phyloP scores from a whole-genome alignment of 2,329 filamentous ascomycete species.

The Aspergillus felis region DNA sequence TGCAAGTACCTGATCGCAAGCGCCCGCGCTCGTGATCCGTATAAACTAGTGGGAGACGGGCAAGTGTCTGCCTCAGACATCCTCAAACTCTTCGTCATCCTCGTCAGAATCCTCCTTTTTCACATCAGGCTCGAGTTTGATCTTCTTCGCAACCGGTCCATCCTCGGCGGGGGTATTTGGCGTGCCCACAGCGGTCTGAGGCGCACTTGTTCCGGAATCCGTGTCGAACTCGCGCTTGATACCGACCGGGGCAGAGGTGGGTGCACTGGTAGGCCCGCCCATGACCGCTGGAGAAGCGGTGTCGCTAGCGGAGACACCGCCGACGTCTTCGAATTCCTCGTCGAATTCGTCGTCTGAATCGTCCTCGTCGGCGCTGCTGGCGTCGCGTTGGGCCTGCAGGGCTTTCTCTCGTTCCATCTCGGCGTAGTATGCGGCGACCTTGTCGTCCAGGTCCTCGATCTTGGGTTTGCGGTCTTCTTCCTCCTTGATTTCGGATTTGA shows the following conservation, averaged over 20 bases:
- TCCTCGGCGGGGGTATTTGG: conserved; percentile 36
- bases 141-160: conserved; percentile 40
- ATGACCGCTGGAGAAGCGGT: conserved; percentile 31
- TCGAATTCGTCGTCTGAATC: conserved; percentile 37
- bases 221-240: conserved; percentile 39
- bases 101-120: conserved; percentile 41
- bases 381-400: conserved; percentile 39
- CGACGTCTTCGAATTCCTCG: conserved; percentile 44
- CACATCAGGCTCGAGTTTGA: conserved; percentile 37
- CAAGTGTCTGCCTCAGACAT: conserved; percentile 26
- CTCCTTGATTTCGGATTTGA: conserved; percentile 40
- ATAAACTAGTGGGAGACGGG: neutral
- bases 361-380: conserved; percentile 37
- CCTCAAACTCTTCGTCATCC: conserved; percentile 44
- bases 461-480: conserved; percentile 43
- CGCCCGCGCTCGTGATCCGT: conserved; percentile 9
- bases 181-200: conserved; percentile 35
- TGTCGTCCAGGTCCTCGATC: conserved; percentile 43
- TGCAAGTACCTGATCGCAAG: conserved; percentile 12
- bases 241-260: conserved; percentile 19
- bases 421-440: conserved; percentile 45
- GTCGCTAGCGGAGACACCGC: conserved; percentile 35
- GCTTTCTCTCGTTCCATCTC: conserved; percentile 44
- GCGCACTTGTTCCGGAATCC: conserved; percentile 35
- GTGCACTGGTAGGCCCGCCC: conserved; percentile 25